Base-by-base conservation (phyloP, 768 basidiomycete species). In the Auricularia sp. region DNA sequence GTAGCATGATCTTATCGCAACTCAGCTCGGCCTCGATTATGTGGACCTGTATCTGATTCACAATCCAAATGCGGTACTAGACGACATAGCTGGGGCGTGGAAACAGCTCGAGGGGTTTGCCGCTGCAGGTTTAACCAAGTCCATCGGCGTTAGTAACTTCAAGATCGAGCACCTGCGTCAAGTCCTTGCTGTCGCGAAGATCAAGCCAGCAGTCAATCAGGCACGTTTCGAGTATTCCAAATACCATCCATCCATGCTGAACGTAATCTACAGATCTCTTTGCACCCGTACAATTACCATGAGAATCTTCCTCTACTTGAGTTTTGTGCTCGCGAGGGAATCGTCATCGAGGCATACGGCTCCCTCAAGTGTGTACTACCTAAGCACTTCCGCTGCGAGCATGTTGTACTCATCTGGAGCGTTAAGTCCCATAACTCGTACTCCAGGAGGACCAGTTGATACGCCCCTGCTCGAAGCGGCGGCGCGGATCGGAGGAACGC, bases 1-100 rank as follows among this genome's bases (percentile, higher is more conserved):
- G 29, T 29, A 29, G 29, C 29, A 29, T 45, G 44, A 18, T 45
- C 44, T 10, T 10, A 42, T 42, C 16, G 45, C 63, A 29, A 34
- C 62, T 16, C 67, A 90, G 87, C 81, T 91, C 10, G 83, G 82
- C 0, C 68, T 89, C 13, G 75, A 80, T 62, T 79, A 83, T 42
- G 76, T 91, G 3, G 87, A 91, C 70, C 73, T 91, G 10, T 91
- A 90, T 74, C 82, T 91, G 54, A 82, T 90, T 44, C 89, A 91
- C 68, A 51, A 51, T 3, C 86, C 87, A 1, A 24, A 5, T 0
- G 1, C 67, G 8, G 67, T 79, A 7, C 44, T 39, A 13, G 67
- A 69, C 8, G 74, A 80, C 51, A 67, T 80, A 66, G 75, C 79
- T 63, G 68, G 67, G 3, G 69, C 72, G 3, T 90, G 88, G 88